Evolutionary conservation across 306 rosid genomes (phyloP).

Genomic region (Albizia julibrissin): DNA sequence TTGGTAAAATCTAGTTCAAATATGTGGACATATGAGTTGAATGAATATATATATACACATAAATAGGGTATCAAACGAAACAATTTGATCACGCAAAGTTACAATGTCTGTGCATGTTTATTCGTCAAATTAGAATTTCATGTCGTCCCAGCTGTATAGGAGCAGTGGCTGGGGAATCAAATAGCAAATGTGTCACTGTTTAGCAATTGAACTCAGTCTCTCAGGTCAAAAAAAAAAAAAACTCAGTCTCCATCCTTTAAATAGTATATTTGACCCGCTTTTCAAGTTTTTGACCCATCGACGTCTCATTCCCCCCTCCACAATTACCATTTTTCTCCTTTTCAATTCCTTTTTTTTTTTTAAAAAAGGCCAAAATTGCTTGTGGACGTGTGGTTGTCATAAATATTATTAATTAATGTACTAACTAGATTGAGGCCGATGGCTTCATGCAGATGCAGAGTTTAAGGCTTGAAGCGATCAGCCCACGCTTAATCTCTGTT

Average conservation of each 20-base stretch:
- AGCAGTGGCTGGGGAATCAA: not conserved
- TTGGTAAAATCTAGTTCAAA: not conserved
- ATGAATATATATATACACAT: not conserved
- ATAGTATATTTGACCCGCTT: slow-evolving; percentile 25
- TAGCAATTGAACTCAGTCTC: not conserved
- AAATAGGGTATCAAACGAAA: not conserved
- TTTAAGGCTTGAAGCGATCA: too few species aligned
- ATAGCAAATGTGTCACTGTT: not conserved
- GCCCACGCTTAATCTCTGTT: too few species aligned
- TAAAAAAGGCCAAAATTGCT: not conserved
- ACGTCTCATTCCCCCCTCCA: not conserved
- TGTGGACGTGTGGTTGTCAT: not conserved
- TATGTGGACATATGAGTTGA: not conserved
- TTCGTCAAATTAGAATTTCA: slow-evolving; percentile 17
- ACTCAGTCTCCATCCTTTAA: not conserved
- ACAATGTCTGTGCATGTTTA: slow-evolving; percentile 1
- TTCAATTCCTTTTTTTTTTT: not conserved
- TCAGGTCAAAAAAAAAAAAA: too few species aligned
- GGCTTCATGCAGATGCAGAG: too few species aligned
- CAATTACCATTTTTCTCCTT: not conserved
- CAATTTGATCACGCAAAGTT: slow-evolving; percentile 44
- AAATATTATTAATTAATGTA: too few species aligned
- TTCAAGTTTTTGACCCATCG: not conserved
- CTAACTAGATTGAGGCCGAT: too few species aligned
- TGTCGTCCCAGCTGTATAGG: not conserved